Evolutionary conservation across 441 rosid genomes (phyloP).

Genomic region (Populus hybrid): DNA sequence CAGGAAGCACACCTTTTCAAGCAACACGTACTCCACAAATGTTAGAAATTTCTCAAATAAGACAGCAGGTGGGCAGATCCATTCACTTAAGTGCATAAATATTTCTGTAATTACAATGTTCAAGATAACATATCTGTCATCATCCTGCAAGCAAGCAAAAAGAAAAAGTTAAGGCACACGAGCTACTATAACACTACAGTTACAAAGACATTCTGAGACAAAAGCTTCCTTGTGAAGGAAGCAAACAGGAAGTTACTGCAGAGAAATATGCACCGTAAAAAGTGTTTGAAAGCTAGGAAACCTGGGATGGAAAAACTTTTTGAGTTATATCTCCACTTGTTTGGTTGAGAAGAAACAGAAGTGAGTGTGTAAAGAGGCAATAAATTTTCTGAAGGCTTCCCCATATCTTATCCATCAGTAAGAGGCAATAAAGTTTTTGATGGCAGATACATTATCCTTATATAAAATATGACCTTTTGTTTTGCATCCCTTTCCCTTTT

Average conservation of each 20-base stretch:
- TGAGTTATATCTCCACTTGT: background rate
- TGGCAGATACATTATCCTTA: background rate
- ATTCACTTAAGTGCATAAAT: slow-evolving; percentile 58
- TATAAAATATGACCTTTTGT: background rate
- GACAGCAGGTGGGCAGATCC: slow-evolving; percentile 49
- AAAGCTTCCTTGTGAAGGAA: background rate
- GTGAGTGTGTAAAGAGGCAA: background rate
- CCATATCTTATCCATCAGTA: background rate
- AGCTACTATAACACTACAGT: slow-evolving; percentile 13
- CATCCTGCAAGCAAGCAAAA: slow-evolving; percentile 49
- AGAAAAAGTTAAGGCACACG: slow-evolving; percentile 14
- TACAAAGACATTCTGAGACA: background rate
- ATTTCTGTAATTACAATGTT: slow-evolving; percentile 61
- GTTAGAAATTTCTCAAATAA: slow-evolving; percentile 54
- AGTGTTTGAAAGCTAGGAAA: background rate
- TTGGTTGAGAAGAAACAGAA: background rate
- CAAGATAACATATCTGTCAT: slow-evolving; percentile 60
- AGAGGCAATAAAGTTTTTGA: background rate
- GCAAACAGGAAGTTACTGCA: background rate
- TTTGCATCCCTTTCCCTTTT: background rate
- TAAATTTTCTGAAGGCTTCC: background rate
- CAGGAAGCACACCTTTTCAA: slow-evolving; percentile 63
- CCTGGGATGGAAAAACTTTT: background rate
- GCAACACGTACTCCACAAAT: slow-evolving; percentile 63
- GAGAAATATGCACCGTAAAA: background rate